Conservation (phyloP, 306 rosid genomes). For the Quillaja saponaria region DNA sequence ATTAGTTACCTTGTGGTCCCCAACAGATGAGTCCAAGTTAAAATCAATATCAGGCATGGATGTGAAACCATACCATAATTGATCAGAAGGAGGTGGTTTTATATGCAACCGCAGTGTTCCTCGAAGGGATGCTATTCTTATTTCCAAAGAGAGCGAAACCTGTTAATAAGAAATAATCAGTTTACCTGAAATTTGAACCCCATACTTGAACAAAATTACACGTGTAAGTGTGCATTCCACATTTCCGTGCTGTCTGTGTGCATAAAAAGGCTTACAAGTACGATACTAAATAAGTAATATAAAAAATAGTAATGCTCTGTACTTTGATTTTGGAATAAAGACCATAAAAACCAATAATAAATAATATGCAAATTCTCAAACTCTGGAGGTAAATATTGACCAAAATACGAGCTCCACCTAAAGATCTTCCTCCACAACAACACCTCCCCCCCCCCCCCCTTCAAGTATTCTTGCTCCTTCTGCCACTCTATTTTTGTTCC, state of each 20-base stretch:
- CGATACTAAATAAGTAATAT: too few species aligned
- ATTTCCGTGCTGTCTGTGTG: neutral
- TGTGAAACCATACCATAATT: constrained; percentile 84
- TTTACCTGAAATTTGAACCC: constrained; percentile 31
- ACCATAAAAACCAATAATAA: too few species aligned
- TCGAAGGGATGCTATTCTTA: constrained; percentile 76
- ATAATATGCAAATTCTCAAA: too few species aligned
- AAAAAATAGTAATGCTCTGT: too few species aligned
- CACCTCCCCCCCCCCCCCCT: too few species aligned
- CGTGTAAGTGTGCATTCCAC: neutral
- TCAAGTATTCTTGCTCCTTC: too few species aligned
- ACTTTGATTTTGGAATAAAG: too few species aligned
- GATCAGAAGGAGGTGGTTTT: constrained; percentile 97
- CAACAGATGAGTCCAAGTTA: constrained; percentile 73
- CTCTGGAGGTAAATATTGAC: too few species aligned
- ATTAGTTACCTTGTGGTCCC: constrained; percentile 81
- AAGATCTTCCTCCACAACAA: too few species aligned
- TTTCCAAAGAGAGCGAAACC: constrained; percentile 82
- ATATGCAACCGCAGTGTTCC: constrained; percentile 84
- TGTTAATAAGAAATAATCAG: constrained; percentile 39
- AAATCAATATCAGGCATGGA: constrained; percentile 87
- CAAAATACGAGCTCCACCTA: too few species aligned
- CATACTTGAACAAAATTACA: constrained; percentile 15
- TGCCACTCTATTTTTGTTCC: too few species aligned
- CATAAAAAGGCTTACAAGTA: constrained; percentile 11